Evolutionary conservation across 352 stramenopile genomes (phyloP), one percentile per base, ranked within the genome.

Genomic region (Phytophthora chlamydospora): DNA sequence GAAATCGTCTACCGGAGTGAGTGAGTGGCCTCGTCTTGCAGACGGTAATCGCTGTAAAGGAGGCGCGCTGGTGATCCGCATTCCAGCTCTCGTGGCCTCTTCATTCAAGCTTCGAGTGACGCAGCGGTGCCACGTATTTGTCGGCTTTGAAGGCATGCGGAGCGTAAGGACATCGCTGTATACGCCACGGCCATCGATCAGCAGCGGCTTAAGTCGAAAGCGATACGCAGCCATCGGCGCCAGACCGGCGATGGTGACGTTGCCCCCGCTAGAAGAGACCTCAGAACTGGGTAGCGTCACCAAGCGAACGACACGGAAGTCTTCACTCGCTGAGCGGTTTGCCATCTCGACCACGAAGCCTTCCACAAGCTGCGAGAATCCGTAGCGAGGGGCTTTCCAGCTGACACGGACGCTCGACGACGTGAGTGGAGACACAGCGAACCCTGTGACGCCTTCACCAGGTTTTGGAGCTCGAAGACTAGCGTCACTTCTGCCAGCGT

Each of bases 281-380:
- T 29, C 40, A 51, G 58, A 6, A 48, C 17, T 60, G 4, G 54
- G 54, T 1, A 62, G 55, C 33, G 53, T 58, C 31, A 83, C 24
- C 19, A 80, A 68, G 10, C 58, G 71, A 12, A 82, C 45, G 9
- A 85, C 36, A 3, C 73, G 71, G 34, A 89, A 92, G 52, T 92
- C 73, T 39, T 86, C 77, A 36, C 72, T 90, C 3, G 50, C 57
- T 19, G 74, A 83, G 6, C 79, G 59, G 47, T 84, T 83, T 0
- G 78, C 77, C 68, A 92, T 83, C 47, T 92, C 80, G 13, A 92
- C 24, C 10, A 78, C 27, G 40, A 89, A 84, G 4, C 71, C 81
- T 21, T 81, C 24, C 0, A 89, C 62, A 38, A 71, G 59, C 21
- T 80, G 66, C 0, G 60, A 65, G 47, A 81, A 88, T 0, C 76